Conservation (phyloP, 2,329 filamentous ascomycete species). For the Penicillium fuscoglaucum region DNA sequence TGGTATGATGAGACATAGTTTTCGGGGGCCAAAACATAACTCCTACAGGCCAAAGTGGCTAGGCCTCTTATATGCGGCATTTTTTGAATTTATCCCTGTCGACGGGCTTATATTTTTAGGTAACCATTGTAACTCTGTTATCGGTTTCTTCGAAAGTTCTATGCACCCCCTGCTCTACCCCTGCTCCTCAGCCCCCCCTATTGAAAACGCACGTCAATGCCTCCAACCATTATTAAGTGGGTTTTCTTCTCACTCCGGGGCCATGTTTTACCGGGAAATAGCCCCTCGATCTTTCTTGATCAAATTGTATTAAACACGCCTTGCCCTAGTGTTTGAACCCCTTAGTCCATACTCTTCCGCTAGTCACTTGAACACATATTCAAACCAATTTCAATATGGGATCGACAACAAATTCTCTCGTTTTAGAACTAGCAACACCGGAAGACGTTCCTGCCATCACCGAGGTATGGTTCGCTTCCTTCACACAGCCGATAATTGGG, state of each 20-base stretch:
- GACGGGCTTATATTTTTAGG: not conserved
- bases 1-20: not conserved
- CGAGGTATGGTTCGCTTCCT: conserved; percentile 28
- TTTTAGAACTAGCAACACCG: conserved; percentile 18
- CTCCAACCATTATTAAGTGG: not conserved
- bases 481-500: conserved; percentile 21
- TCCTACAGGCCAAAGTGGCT: not conserved
- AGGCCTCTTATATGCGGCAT: not conserved
- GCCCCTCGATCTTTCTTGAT: not conserved
- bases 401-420: not conserved
- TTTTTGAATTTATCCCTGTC: not conserved
- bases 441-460: conserved; percentile 27
- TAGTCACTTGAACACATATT: not conserved
- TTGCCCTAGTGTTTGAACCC: too few relatives aligned
- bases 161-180: not conserved
- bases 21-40: not conserved
- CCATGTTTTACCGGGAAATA: not conserved
- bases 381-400: not conserved
- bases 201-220: not conserved
- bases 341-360: not conserved
- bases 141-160: not conserved
- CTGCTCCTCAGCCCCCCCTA: not conserved
- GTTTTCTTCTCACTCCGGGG: not conserved
- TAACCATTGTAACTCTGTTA: not conserved
- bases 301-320: not conserved